Evolutionary conservation across 140 eudicot species (phyloP).

Genomic region (Erigeron philadelphicus): DNA sequence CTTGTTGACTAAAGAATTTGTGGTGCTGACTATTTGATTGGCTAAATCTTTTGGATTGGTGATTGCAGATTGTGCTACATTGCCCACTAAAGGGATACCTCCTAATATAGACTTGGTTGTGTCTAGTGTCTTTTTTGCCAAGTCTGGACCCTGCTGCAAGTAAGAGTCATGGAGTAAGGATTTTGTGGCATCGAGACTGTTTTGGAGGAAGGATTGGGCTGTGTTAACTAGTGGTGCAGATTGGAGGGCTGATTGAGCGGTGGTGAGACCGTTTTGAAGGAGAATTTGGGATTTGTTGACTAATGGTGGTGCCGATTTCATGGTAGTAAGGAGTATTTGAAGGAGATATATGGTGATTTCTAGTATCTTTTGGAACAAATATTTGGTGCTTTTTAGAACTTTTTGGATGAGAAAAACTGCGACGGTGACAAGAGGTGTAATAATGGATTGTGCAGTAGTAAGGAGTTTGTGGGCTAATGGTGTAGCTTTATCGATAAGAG

Average conservation of each 20-base stretch:
- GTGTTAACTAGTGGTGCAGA: no score
- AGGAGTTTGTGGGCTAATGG: slow-evolving; percentile 12
- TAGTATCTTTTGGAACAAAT: slow-evolving; percentile 3
- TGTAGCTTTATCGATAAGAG: slow-evolving; percentile 29
- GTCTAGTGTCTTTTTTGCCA: slow-evolving; percentile 17
- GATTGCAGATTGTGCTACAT: slow-evolving; percentile 19
- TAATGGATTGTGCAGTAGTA: neutral
- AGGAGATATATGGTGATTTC: neutral
- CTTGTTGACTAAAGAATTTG: slow-evolving; percentile 15
- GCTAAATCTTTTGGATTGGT: slow-evolving; percentile 9
- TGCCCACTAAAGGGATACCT: slow-evolving; percentile 18
- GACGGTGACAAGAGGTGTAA: slow-evolving; percentile 11
- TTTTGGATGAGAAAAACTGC: slow-evolving; percentile 7
- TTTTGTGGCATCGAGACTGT: slow-evolving; percentile 1
- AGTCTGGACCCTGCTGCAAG: neutral
- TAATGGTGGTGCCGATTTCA: neutral
- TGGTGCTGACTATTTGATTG: slow-evolving; percentile 3
- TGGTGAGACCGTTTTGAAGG: neutral
- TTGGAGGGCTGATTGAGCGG: no score
- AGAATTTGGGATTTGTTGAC: no score
- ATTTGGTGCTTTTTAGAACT: neutral
- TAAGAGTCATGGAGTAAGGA: neutral
- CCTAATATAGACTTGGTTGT: slow-evolving; percentile 15
- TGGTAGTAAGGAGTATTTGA: neutral
- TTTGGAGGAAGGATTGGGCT: slow-evolving; percentile 2